Base-by-base conservation (phyloP, 1,284 basidiomycete species). In the Ganoderma resinaceum region DNA sequence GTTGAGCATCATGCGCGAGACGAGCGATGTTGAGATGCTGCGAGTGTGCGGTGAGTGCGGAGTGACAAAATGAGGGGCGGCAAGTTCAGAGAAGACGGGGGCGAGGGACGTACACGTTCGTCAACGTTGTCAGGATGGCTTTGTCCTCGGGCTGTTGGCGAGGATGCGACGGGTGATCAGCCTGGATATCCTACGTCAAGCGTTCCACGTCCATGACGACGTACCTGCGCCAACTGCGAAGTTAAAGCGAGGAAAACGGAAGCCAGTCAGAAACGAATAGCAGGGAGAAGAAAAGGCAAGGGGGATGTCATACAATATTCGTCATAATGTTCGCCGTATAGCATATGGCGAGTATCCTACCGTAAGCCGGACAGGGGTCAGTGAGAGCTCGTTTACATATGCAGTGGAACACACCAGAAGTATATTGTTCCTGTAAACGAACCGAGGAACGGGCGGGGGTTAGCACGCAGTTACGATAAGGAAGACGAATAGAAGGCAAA, bases 1-100 rank as follows among this genome's bases (percentile, higher is more conserved):
- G 49, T 66, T 66, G 60, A 66, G 65, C 65, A 66, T 66, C 43
- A 66, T 38, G 52, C 66, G 66, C 29, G 61, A 40, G 38, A 62
- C 62, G 33, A 66, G 60, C 20, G 66, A 62, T 3, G 66, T 58
- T 31, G 66, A 42, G 53, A 66, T 57, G 16, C 66, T 66, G 23
- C 4, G 31, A 29, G 20, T n/a, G 61, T 23, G 18, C 5, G 23
- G 2, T 2, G 23, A 62, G 26, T 5, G 38, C 14, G 4, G 23
- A 33, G 20, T 18, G 5, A 16, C 33, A 58, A 8, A 9, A 33
- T 16, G 14, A 31, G 33, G 20, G 33, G 11, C 5, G 55, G 55
- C 29, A 14, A n/a, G 12, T 29, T 29, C 12, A 4, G 4, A 8
- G 12, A 16, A 9, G 29, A 20, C 16, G 23, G 20, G 8, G 12